These are phyloP conservation scores for Talinum fruticosum DNA, from an alignment of 148 eudicot genomes.

Conservation along the genomic window DNA sequence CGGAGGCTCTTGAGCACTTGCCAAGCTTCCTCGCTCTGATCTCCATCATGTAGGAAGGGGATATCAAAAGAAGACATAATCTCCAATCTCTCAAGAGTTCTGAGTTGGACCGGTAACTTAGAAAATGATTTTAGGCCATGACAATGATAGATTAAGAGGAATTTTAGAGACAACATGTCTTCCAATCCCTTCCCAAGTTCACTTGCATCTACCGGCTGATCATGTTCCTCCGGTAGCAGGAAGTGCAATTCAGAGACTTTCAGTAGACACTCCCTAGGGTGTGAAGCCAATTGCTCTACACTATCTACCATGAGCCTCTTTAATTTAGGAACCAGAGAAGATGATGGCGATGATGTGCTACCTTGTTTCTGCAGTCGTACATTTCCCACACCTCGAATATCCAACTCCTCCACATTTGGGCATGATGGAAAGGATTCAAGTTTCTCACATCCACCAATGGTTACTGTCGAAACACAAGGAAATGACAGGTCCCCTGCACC, in stretches of 20 bases:
- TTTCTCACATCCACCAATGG: not conserved
- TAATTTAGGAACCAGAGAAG: not conserved
- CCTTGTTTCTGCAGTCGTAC: not conserved
- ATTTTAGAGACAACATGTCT: not conserved
- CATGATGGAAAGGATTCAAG: not conserved
- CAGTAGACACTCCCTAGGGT: not conserved
- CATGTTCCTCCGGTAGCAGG: not conserved
- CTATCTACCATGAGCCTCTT: not conserved
- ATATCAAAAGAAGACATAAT: not conserved
- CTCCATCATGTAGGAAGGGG: not conserved
- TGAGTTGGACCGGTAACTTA: not conserved
- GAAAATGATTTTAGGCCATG: not conserved
- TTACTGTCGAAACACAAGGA: not conserved
- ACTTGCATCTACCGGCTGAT: not conserved
- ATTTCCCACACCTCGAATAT: not conserved
- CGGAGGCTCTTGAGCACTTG: slow-evolving; percentile 3
- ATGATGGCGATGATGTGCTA: not conserved
- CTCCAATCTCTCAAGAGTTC: slow-evolving; percentile 5
- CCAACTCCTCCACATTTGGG: not conserved
- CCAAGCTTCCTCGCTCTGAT: not conserved
- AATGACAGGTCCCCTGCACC: not conserved
- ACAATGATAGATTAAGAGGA: not conserved
- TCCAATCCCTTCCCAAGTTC: not conserved
- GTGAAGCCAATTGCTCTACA: not conserved
- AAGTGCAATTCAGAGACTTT: not conserved